These are phyloP conservation scores for Aspergillus fructus DNA, from an alignment of 2,329 filamentous ascomycete genomes.

Conservation along the genomic window DNA sequence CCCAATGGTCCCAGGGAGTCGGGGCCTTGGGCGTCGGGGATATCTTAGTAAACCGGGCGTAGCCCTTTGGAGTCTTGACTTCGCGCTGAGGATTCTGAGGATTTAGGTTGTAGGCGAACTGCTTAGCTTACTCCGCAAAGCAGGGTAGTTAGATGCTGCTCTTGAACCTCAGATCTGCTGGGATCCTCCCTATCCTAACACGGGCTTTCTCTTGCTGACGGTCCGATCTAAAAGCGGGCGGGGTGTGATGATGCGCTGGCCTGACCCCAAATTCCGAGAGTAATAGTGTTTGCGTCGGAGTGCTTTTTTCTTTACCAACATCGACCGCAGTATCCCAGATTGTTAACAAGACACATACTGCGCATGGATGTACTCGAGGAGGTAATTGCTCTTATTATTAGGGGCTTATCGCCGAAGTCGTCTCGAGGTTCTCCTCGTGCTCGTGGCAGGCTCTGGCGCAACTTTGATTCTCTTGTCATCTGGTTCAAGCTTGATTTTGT, in stretches of 20 bases:
- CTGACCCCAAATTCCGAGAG: not conserved
- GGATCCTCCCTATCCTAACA: not conserved
- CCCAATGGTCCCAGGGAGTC: not conserved
- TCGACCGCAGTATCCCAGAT: not conserved
- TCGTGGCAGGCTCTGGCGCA: conserved; percentile 23
- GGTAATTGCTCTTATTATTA: not conserved
- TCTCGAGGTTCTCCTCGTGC: conserved; percentile 31
- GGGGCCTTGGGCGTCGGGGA: too few species aligned
- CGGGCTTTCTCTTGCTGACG: not conserved
- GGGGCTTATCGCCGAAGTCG: conserved; percentile 23
- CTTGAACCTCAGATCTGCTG: not conserved
- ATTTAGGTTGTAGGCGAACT: not conserved
- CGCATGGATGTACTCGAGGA: not conserved
- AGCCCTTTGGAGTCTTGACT: too few species aligned
- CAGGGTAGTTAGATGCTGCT: not conserved
- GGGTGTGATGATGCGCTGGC: not conserved
- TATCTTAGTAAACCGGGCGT: too few species aligned
- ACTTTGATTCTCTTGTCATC: conserved; percentile 22
- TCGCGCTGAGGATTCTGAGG: not conserved
- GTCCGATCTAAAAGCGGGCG: not conserved
- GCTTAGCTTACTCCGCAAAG: not conserved
- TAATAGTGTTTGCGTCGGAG: too few species aligned
- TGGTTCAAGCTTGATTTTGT: conserved; percentile 15
- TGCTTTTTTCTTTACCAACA: not conserved
- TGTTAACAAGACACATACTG: not conserved